Base-by-base conservation (phyloP, 2,329 filamentous ascomycete species). In the Fusarium secorum region DNA sequence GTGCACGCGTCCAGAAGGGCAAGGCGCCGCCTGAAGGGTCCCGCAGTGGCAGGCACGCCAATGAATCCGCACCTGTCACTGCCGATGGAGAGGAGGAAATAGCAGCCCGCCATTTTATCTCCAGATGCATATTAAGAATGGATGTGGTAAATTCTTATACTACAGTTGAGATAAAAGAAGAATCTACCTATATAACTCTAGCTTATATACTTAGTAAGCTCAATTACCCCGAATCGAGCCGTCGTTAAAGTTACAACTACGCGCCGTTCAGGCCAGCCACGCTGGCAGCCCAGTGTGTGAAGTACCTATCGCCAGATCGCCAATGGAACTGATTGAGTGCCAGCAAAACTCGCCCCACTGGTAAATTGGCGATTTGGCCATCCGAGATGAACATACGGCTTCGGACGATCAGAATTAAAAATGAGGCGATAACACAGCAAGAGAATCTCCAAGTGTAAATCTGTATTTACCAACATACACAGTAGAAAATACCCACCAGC, bases 1-100 rank as follows among this genome's bases (percentile, higher is more conserved):
- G 78, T 78, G 78, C 79, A n/a, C 61, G n/a, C 65, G 20, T 51
- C 68, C 30, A 68, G 74, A 78, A 60, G 32, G 77, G 79, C 54
- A 77, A 79, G 72, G 77, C 58, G 65, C 45, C 58, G 69, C 65
- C 68, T 62, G 71, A 67, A 60, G 66, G 51, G 68, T 65, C 52
- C 63, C 63, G 68, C 63, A 64, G 48, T 68, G 52, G 60, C 64
- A 69, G 60, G 66, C 18, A 60, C 66, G 38, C 62, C 54, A 61
- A 74, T 66, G 41, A 57, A 61, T 24, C 62, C 60, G 48, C 42
- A 33, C 51, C 60, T 72, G 63, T 44, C 61, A 48, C 30, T 66
- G 49, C 56, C 36, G 33, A 46, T 45, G 44, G 13, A n/a, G 33
- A 39, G 56, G 28, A 38, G 56, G 64, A 62, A 63, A 63, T 39